These are phyloP conservation scores for Scleromitrula shiraiana DNA, from an alignment of 2,329 filamentous ascomycete species.

Conservation along the genomic window DNA sequence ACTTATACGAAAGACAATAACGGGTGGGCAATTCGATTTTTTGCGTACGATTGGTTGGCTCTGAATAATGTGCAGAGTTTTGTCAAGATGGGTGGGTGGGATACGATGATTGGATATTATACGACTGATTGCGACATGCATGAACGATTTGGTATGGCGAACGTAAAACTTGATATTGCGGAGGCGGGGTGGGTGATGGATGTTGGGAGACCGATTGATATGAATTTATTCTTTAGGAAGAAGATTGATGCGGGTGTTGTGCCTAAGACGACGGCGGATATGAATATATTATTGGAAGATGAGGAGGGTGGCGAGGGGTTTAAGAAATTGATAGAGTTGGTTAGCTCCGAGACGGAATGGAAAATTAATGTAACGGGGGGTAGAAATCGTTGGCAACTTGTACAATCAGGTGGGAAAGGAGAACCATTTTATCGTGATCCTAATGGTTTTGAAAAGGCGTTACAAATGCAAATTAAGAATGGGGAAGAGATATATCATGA, in stretches of 20 bases:
- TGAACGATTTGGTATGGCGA: slow-evolving; percentile 36
- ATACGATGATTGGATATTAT: slow-evolving; percentile 48
- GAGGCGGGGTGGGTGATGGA: slow-evolving; percentile 38
- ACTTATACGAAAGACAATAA: neutral
- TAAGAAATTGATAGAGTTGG: slow-evolving; percentile 26
- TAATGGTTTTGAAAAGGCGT: slow-evolving; percentile 36
- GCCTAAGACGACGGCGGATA: slow-evolving; percentile 13
- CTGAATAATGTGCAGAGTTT: slow-evolving; percentile 38
- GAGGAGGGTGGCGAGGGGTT: slow-evolving; percentile 17
- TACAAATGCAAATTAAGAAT: slow-evolving; percentile 39
- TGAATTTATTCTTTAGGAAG: slow-evolving; percentile 3
- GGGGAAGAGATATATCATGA: slow-evolving; percentile 34
- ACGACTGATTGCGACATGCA: slow-evolving; percentile 49
- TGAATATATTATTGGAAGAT: neutral
- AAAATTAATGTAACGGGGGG: slow-evolving; percentile 17
- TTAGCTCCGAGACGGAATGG: slow-evolving; percentile 26
- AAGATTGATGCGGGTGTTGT: neutral
- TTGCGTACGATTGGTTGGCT: slow-evolving; percentile 48
- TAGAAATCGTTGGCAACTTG: slow-evolving; percentile 45
- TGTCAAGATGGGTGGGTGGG: slow-evolving; percentile 40
- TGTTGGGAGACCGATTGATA: slow-evolving; percentile 32
- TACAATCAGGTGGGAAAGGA: slow-evolving; percentile 43
- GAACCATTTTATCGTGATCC: slow-evolving; percentile 46
- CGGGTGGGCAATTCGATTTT: slow-evolving; percentile 22
- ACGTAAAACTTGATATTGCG: slow-evolving; percentile 33